Conservation (phyloP, 169 alveolate species). For the Ichthyophthirius multifiliis region DNA sequence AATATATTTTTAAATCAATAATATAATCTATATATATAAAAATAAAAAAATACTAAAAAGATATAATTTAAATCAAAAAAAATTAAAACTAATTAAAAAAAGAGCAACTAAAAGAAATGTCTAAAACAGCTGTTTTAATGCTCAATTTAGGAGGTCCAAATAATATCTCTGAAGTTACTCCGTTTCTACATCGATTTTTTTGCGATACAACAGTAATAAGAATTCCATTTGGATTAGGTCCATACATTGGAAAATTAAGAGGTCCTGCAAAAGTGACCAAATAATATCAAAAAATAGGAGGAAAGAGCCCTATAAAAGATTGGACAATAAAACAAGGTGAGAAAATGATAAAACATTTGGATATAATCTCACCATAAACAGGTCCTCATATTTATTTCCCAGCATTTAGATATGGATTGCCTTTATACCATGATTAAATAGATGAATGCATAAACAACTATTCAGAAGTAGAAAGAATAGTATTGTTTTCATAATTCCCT, state of each 20-base stretch:
- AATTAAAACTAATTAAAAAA: too few relatives aligned
- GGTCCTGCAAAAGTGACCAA: slow-evolving; percentile 46
- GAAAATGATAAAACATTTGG: slow-evolving; percentile 9
- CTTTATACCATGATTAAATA: slow-evolving; percentile 19
- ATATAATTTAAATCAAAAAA: too few relatives aligned
- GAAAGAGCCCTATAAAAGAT: slow-evolving; percentile 39
- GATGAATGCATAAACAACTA: slow-evolving; percentile 35
- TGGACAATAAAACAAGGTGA: slow-evolving; percentile 54
- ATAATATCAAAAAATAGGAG: slow-evolving; percentile 53
- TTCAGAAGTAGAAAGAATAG: slow-evolving; percentile 27
- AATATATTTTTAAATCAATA: too few relatives aligned
- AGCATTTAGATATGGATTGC: slow-evolving; percentile 51
- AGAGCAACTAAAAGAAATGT: too few relatives aligned
- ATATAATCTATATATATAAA: too few relatives aligned
- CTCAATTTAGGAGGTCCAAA: slow-evolving; percentile 58
- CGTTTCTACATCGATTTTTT: slow-evolving; percentile 41
- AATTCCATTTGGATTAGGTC: slow-evolving; percentile 43
- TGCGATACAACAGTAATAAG: slow-evolving; percentile 37
- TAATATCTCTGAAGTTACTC: slow-evolving; percentile 18
- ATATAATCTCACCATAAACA: slow-evolving; percentile 25
- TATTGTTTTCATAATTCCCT: slow-evolving; percentile 49
- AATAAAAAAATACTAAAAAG: too few relatives aligned
- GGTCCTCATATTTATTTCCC: slow-evolving; percentile 23
- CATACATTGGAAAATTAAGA: slow-evolving; percentile 34
- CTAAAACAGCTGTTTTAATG: slow-evolving; percentile 46